These are phyloP conservation scores for Melocanna baccifera DNA, from an alignment of 176 grass and related monocot genomes.

Conservation along the genomic window DNA sequence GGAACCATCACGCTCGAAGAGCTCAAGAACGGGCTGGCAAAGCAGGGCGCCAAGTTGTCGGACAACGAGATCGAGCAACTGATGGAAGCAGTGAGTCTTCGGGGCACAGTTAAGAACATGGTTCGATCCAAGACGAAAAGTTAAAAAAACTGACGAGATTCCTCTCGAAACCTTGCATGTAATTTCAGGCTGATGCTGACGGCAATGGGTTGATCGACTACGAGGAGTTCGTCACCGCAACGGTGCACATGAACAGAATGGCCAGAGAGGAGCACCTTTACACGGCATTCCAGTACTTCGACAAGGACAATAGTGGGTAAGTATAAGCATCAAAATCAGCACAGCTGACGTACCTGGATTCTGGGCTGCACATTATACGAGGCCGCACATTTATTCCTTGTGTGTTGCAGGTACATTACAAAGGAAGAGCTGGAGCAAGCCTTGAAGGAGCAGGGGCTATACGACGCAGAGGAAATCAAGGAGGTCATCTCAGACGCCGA, in stretches of 20 bases:
- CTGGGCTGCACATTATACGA: neutral
- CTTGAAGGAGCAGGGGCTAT: slow-evolving; percentile 63
- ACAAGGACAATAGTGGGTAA: slow-evolving; percentile 76
- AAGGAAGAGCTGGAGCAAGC: slow-evolving; percentile 75
- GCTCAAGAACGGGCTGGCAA: slow-evolving; percentile 59
- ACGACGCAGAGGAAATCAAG: slow-evolving; percentile 58
- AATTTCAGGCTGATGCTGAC: slow-evolving; percentile 64
- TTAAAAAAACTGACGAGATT: neutral
- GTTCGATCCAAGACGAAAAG: neutral
- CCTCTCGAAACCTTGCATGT: neutral
- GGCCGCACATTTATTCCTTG: neutral
- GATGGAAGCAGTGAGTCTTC: slow-evolving; percentile 80
- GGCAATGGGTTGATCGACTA: slow-evolving; percentile 79
- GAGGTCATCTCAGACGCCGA: slow-evolving; percentile 68
- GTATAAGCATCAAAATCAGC: neutral
- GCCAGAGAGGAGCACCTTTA: slow-evolving; percentile 76
- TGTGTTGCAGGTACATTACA: slow-evolving; percentile 53
- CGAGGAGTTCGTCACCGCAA: slow-evolving; percentile 74
- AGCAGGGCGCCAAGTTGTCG: slow-evolving; percentile 71
- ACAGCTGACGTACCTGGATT: neutral
- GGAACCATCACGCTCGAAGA: slow-evolving; percentile 83
- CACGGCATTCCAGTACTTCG: slow-evolving; percentile 77
- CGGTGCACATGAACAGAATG: slow-evolving; percentile 75
- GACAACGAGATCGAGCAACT: slow-evolving; percentile 69
- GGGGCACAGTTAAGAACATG: neutral